These are phyloP conservation scores for Mortierella sp. DNA, from an alignment of 371 early-diverging fungal species.

Conservation along the genomic window DNA sequence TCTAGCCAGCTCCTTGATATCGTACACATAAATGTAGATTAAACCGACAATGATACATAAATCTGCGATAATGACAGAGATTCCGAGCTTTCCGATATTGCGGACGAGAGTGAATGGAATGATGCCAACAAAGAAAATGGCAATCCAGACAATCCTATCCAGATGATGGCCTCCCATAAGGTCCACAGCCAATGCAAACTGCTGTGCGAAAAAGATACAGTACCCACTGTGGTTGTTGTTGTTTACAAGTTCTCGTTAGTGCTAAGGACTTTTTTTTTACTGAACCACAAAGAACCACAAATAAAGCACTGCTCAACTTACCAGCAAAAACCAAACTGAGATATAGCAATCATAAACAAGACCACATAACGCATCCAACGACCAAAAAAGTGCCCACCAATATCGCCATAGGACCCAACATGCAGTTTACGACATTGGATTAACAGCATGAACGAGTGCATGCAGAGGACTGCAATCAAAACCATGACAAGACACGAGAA, in stretches of 20 bases:
- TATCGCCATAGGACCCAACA: conserved; percentile 92
- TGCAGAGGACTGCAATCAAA: conserved; percentile 72
- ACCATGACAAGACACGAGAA: conserved; percentile 76
- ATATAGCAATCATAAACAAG: conserved; percentile 84
- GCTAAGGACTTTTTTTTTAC: not conserved
- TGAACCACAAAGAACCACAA: not conserved
- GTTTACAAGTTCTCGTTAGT: not conserved
- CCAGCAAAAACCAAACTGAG: conserved; percentile 92
- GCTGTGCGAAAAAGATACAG: conserved; percentile 50
- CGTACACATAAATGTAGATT: conserved; percentile 84
- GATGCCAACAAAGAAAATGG: conserved; percentile 74
- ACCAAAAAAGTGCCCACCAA: conserved; percentile 88
- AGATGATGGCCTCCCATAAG: conserved; percentile 41
- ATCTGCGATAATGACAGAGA: conserved; percentile 89
- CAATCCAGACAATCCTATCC: conserved; percentile 68
- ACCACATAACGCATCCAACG: conserved; percentile 82
- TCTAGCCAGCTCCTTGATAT: conserved; percentile 71
- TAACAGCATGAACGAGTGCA: conserved; percentile 77
- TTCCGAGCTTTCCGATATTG: conserved; percentile 85
- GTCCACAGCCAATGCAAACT: conserved; percentile 40
- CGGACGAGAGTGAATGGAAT: conserved; percentile 90
- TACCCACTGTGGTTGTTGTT: conserved; percentile 27
- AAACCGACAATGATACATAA: conserved; percentile 88
- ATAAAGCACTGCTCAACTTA: conserved; percentile 72
- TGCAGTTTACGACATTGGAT: conserved; percentile 73